These are phyloP conservation scores for Colletotrichum karsti DNA, from an alignment of 2,329 filamentous ascomycete species.

Conservation along the genomic window DNA sequence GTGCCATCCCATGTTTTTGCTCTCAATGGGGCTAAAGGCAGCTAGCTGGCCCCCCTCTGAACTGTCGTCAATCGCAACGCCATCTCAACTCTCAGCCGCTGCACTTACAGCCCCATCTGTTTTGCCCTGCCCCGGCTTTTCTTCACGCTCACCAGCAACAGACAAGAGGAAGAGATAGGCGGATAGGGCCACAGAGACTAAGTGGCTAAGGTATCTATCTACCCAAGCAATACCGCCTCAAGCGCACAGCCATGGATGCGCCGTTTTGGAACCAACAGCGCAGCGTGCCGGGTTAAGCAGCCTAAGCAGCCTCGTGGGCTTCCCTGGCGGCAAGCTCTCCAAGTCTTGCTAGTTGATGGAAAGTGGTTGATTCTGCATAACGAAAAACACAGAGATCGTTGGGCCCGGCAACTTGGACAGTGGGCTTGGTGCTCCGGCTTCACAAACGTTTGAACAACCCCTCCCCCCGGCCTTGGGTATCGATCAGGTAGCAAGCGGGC, in stretches of 20 bases:
- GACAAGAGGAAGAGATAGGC: neutral
- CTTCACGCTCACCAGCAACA: neutral
- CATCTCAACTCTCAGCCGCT: neutral
- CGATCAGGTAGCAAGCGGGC: slow-evolving; percentile 11
- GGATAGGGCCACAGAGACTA: neutral
- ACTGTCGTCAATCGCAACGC: slow-evolving; percentile 1
- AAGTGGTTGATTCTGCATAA: neutral
- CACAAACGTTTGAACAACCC: neutral
- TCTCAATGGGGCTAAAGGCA: neutral
- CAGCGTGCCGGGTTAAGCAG: neutral
- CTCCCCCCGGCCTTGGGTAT: slow-evolving; percentile 14
- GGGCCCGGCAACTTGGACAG: neutral
- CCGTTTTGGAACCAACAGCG: neutral
- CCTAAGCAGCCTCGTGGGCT: neutral
- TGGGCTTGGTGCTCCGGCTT: neutral
- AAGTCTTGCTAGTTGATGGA: neutral
- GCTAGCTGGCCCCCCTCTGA: neutral
- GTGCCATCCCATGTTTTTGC: slow-evolving; percentile 14
- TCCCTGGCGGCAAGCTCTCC: neutral
- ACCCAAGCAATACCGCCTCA: neutral
- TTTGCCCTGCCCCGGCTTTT: neutral
- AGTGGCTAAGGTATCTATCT: neutral
- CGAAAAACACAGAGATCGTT: neutral
- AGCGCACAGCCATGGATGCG: neutral
- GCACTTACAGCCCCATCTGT: neutral